These are phyloP conservation scores for Fraxinus greggii DNA, from an alignment of 305 asterid genomes.

Conservation along the genomic window DNA sequence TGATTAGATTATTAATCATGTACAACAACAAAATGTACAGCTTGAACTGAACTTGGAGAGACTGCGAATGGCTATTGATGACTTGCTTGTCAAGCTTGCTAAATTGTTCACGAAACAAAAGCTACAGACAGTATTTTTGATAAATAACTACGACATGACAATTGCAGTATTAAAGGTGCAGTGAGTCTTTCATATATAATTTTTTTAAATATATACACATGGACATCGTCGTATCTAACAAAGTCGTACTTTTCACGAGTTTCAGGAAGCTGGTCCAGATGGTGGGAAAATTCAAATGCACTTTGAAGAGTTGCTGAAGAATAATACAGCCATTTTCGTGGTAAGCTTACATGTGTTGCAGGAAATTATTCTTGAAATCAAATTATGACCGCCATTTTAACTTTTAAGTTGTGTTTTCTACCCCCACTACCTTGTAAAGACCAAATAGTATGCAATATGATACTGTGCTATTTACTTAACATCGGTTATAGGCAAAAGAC, in stretches of 20 bases:
- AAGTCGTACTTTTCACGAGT: conserved; percentile 22
- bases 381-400: conserved; percentile 5
- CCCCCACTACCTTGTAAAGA: not conserved
- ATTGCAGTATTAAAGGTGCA: conserved; percentile 90
- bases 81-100: conserved; percentile 86
- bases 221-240: conserved; percentile 10
- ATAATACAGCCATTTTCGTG: conserved; percentile 80
- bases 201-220: conserved; percentile 4
- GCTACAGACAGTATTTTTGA: conserved; percentile 81
- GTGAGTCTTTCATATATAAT: not conserved
- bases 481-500: not conserved
- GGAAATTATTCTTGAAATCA: conserved; percentile 10
- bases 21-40: conserved; percentile 40
- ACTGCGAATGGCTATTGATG: conserved; percentile 91
- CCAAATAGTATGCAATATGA: not conserved
- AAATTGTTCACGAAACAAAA: conserved; percentile 71
- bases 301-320: conserved; percentile 90
- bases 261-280: conserved; percentile 96
- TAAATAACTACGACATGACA: conserved; percentile 97
- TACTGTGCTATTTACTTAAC: not conserved
- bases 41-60: conserved; percentile 94
- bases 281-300: conserved; percentile 88
- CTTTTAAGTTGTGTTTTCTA: conserved; percentile 15
- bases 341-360: conserved; percentile 35
- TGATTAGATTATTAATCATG: conserved; percentile 1